A percentile compares a stretch with the other conserved stretches of the same genome.
These are phyloP conservation scores for Arabidopsis hybrid DNA, from an alignment of 441 rosid species.

Conservation along the genomic window DNA sequence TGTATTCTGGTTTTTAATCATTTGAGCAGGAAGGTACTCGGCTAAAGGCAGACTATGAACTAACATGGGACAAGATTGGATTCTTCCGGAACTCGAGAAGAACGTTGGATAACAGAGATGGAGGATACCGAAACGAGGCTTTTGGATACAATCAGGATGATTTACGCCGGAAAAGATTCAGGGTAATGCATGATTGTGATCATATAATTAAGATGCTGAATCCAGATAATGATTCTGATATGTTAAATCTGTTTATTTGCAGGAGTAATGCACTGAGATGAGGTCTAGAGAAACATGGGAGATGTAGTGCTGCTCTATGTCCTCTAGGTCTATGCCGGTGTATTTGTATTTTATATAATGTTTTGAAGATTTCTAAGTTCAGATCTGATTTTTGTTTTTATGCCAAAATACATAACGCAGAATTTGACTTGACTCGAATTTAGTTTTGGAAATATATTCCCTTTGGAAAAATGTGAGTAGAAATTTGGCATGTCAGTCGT, in stretches of 20 bases:
- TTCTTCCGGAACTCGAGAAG: conserved; percentile 68
- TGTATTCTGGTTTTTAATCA: conserved; percentile 4
- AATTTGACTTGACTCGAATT: conserved; percentile 4
- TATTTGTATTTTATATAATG: conserved; percentile 24
- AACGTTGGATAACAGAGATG: conserved; percentile 43
- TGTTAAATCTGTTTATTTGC: conserved; percentile 26
- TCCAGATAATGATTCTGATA: conserved; percentile 18
- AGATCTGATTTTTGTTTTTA: conserved; percentile 8
- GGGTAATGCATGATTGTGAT: conserved; percentile 51
- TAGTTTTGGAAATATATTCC: neutral
- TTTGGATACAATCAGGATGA: conserved; percentile 55
- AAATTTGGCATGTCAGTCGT: neutral
- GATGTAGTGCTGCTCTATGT: neutral
- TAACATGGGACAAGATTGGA: conserved; percentile 82
- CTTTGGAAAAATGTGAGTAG: neutral
- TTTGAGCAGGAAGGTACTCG: conserved; percentile 80
- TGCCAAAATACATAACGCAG: neutral
- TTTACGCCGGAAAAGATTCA: conserved; percentile 78
- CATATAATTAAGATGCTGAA: conserved; percentile 2
- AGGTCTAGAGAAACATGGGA: conserved; percentile 7
- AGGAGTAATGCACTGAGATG: conserved; percentile 41
- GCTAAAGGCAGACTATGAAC: conserved; percentile 83
- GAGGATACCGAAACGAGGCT: conserved; percentile 51
- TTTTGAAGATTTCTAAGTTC: conserved; percentile 26
- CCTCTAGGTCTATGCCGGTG: neutral